phyloP scores from a whole-genome alignment of 805 yeast species.

The Myxozyma udenii region DNA sequence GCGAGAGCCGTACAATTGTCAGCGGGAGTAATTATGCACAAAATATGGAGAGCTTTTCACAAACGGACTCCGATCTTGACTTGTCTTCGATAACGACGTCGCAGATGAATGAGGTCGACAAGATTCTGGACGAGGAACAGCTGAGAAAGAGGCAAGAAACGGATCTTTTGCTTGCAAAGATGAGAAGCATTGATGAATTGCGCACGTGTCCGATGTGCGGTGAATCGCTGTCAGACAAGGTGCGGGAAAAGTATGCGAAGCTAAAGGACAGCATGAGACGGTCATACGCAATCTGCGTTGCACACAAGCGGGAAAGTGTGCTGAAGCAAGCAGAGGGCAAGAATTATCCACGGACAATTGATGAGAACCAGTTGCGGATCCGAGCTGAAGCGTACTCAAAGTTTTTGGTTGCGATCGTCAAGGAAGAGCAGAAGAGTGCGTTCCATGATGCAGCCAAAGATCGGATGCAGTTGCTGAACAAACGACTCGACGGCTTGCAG shows the following conservation, averaged over 20 bases:
- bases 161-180: constrained; percentile 1
- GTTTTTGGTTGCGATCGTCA: constrained; percentile 10
- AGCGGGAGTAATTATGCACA: too few species aligned
- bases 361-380: constrained; percentile 5
- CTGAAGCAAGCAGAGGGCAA: constrained; percentile 6
- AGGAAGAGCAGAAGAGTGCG: constrained; percentile 6
- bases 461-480: constrained; percentile 1
- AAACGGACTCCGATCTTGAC: too few species aligned
- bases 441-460: constrained; percentile 20
- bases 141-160: too few species aligned
- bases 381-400: constrained; percentile 4
- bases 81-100: too few species aligned
- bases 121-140: too few species aligned
- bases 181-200: constrained; percentile 7
- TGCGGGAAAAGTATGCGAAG: constrained; percentile 4
- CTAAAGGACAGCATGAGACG: constrained; percentile 12
- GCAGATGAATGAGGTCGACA: too few species aligned
- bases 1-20: too few species aligned
- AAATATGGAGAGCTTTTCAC: too few species aligned
- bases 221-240: constrained; percentile 4
- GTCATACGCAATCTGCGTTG: constrained; percentile 22
- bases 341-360: constrained; percentile 17
- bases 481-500: constrained; percentile 20
- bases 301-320: constrained; percentile 13
- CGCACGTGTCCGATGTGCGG: constrained; percentile 21